A percentile compares a stretch with the other conserved stretches of the same genome.
Conservation (phyloP, 768 basidiomycete genomes). For the Naematelia encephala region DNA sequence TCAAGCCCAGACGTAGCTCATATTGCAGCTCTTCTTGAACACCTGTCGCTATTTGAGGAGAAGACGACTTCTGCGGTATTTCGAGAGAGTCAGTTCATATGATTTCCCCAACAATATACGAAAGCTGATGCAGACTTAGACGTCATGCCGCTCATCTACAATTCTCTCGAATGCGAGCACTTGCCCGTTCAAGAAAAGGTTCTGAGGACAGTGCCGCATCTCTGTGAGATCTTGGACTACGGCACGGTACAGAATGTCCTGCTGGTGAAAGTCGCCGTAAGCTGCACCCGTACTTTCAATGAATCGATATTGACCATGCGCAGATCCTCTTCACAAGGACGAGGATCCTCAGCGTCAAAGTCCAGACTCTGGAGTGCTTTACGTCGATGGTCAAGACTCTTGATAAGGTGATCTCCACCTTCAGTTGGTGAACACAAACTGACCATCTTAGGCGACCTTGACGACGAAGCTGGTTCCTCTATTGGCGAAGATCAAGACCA, state of each 20-base stretch:
- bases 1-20: background rate
- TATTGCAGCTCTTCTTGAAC: constrained; percentile 68
- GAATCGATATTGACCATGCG: background rate
- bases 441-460: constrained; percentile 56
- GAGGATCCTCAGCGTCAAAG: constrained; percentile 82
- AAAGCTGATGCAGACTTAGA: constrained; percentile 55
- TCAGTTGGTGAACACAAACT: background rate
- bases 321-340: constrained; percentile 93
- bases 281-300: constrained; percentile 38
- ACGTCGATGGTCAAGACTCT: constrained; percentile 49
- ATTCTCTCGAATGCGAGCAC: constrained; percentile 94
- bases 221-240: constrained; percentile 93
- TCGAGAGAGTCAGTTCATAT: constrained; percentile 68
- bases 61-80: constrained; percentile 86
- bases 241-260: constrained; percentile 86
- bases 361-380: constrained; percentile 54
- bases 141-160: constrained; percentile 93
- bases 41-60: constrained; percentile 75
- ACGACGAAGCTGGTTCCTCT: constrained; percentile 95
- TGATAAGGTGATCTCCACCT: constrained; percentile 34
- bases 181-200: constrained; percentile 86
- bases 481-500: constrained; percentile 89
- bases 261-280: constrained; percentile 87
- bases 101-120: background rate
- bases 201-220: constrained; percentile 71